Percentiles rank a stretch among this genome's conserved stretches.
phyloP scores from a whole-genome alignment of 257 asterid genomes.

The Salvia miltiorrhiza region DNA sequence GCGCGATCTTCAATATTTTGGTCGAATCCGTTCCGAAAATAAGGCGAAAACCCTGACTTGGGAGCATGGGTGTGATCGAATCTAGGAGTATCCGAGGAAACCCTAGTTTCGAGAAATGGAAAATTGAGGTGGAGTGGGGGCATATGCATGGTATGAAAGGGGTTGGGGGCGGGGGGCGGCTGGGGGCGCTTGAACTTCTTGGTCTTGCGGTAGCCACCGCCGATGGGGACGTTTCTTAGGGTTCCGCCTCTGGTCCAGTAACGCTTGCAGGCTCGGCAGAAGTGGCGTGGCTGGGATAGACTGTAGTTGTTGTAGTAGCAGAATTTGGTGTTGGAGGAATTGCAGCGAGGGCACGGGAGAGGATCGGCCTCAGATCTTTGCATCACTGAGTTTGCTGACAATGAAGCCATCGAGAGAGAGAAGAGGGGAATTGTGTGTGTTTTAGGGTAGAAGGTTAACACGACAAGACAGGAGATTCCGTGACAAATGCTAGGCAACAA shows the following conservation, averaged over 20 bases:
- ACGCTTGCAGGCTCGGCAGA: constrained; percentile 41
- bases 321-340: constrained; percentile 39
- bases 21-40: constrained; percentile 13
- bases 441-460: constrained; percentile 34
- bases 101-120: constrained; percentile 31
- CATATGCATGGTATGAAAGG: constrained; percentile 18
- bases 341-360: constrained; percentile 42
- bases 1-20: neutral
- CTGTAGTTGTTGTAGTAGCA: constrained; percentile 52
- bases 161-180: neutral
- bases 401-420: constrained; percentile 25
- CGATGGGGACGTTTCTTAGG: constrained; percentile 41
- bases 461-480: constrained; percentile 43
- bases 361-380: constrained; percentile 35
- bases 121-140: constrained; percentile 9
- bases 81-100: neutral
- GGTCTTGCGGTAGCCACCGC: constrained; percentile 39
- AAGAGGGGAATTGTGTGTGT: neutral
- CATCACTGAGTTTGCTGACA: constrained; percentile 27
- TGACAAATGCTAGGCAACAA: constrained; percentile 70
- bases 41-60: constrained; percentile 32
- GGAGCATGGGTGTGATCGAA: constrained; percentile 24
- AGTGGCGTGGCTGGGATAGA: constrained; percentile 43
- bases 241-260: constrained; percentile 51
- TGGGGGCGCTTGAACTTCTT: constrained; percentile 27